phyloP scores from a whole-genome alignment of 2,329 filamentous ascomycete species.

The Bisporella sp. region DNA sequence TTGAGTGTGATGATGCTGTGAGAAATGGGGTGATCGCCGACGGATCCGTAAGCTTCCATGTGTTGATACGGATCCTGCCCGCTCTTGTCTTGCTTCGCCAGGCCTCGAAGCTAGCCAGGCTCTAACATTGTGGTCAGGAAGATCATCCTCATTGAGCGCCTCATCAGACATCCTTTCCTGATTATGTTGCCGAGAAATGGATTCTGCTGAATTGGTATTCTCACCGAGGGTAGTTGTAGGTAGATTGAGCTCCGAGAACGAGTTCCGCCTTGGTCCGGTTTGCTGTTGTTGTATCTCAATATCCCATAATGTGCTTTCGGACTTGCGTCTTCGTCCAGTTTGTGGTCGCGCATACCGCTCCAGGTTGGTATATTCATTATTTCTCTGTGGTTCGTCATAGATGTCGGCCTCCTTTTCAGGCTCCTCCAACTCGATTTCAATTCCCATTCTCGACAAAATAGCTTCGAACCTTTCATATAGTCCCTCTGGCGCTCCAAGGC shows the following conservation, averaged over 20 bases:
- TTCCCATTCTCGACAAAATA: constrained; percentile 62
- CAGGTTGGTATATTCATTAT: no score
- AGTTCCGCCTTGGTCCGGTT: constrained; percentile 16
- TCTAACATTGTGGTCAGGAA: constrained; percentile 13
- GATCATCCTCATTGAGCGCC: constrained; percentile 6
- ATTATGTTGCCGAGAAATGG: no score
- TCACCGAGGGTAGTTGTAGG: no score
- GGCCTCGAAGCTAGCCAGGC: constrained; percentile 18
- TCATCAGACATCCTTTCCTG: no score
- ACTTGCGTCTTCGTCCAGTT: constrained; percentile 23
- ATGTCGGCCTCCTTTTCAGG: constrained; percentile 2
- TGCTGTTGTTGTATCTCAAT: constrained; percentile 11
- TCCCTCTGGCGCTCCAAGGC: constrained; percentile 44
- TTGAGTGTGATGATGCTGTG: constrained; percentile 1
- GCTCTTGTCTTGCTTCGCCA: constrained; percentile 8
- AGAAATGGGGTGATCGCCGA: constrained; percentile 12
- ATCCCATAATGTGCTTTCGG: constrained; percentile 25
- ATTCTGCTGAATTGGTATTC: no score
- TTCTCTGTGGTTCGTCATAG: constrained; percentile 4
- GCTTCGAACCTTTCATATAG: constrained; percentile 65
- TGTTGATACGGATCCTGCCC: constrained; percentile 20
- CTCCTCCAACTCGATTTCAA: constrained; percentile 55
- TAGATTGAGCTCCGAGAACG: constrained; percentile 11
- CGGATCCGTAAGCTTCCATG: constrained; percentile 20
- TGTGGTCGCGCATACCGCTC: background rate